These are phyloP conservation scores for Coemansia sp. DNA, from an alignment of 192 early-diverging fungal species.

Conservation along the genomic window DNA sequence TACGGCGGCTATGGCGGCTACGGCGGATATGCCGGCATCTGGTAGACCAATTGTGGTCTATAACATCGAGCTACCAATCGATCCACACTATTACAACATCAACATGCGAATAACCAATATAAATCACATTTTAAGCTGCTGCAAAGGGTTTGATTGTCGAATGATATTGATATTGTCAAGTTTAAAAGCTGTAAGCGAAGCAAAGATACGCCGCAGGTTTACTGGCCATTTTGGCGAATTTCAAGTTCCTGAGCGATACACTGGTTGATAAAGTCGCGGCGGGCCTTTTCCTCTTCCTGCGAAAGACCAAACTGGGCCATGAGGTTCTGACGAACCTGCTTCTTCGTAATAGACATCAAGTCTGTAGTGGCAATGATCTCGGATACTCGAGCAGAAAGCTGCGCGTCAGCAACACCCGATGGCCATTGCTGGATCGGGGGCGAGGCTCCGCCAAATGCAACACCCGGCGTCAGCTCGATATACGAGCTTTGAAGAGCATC, in stretches of 20 bases:
- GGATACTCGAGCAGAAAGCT: conserved; percentile 65
- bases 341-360: conserved; percentile 99
- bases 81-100: neutral
- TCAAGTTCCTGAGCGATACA: conserved; percentile 65
- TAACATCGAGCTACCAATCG: neutral
- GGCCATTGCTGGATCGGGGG: conserved; percentile 31
- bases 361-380: conserved; percentile 86
- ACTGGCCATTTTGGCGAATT: conserved; percentile 23
- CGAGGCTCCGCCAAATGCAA: neutral
- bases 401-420: conserved; percentile 65
- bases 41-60: neutral
- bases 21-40: conserved; percentile 13
- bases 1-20: conserved; percentile 24
- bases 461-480: neutral
- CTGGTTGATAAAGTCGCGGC: conserved; percentile 86
- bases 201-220: neutral
- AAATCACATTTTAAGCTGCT: neutral
- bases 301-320: conserved; percentile 69
- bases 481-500: conserved; percentile 2
- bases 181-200: conserved; percentile 1
- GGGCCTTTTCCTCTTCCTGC: conserved; percentile 68
- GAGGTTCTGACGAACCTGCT: conserved; percentile 94
- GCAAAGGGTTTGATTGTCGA: neutral
- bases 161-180: neutral
- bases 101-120: neutral